phyloP scores from a whole-genome alignment of 208 protist species.

The Trypanosoma scelopori region DNA sequence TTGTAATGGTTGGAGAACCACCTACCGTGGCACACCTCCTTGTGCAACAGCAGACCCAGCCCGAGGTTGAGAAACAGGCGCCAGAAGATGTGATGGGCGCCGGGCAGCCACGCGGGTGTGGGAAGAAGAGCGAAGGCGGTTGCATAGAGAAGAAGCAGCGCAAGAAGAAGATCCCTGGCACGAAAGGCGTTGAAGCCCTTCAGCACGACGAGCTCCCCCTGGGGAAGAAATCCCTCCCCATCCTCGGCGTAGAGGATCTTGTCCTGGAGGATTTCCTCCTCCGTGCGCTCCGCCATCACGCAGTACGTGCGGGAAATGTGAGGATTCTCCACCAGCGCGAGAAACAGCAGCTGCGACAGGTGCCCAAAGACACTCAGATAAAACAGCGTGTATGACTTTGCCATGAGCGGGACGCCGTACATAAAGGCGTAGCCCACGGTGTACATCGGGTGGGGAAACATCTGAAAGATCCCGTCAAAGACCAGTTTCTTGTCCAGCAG shows the following conservation, averaged over 20 bases:
- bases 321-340: slow-evolving; percentile 93
- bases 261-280: slow-evolving; percentile 48
- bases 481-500: slow-evolving; percentile 89
- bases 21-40: slow-evolving; percentile 56
- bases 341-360: slow-evolving; percentile 91
- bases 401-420: slow-evolving; percentile 91
- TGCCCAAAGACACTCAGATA: slow-evolving; percentile 92
- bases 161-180: slow-evolving; percentile 76
- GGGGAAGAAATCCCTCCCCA: slow-evolving; percentile 41
- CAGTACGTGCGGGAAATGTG: slow-evolving; percentile 87
- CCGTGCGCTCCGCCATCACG: slow-evolving; percentile 17
- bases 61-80: slow-evolving; percentile 69
- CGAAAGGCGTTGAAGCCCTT: slow-evolving; percentile 80
- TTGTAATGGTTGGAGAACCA: slow-evolving; percentile 82
- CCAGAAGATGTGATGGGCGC: slow-evolving; percentile 81
- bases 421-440: slow-evolving; percentile 94
- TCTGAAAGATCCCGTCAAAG: slow-evolving; percentile 95
- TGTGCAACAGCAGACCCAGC: slow-evolving; percentile 77
- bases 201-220: slow-evolving; percentile 71
- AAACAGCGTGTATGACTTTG: slow-evolving; percentile 91
- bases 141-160: slow-evolving; percentile 67
- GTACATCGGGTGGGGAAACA: slow-evolving; percentile 96
- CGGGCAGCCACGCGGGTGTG: slow-evolving; percentile 45
- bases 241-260: slow-evolving; percentile 46
- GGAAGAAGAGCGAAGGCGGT: slow-evolving; percentile 48